phyloP scores from a whole-genome alignment of 2,329 filamentous ascomycete genomes.

The Colletotrichum agaves region DNA sequence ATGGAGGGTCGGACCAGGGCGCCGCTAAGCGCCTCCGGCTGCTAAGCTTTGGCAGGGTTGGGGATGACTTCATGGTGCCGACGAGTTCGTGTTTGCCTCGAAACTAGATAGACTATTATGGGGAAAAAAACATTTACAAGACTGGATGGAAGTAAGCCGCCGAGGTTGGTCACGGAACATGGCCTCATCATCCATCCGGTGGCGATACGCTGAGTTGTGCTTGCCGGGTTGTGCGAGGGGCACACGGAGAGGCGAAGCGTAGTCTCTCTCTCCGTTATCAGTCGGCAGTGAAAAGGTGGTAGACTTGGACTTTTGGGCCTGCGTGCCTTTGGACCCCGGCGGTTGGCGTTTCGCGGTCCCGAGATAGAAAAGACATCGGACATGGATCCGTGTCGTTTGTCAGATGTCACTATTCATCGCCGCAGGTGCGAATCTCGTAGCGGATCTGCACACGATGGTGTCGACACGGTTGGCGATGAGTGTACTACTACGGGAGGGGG shows the following conservation, averaged over 20 bases:
- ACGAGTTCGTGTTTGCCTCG: slow-evolving; percentile 1
- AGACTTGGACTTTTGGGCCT: not conserved
- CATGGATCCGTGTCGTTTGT: not conserved
- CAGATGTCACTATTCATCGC: slow-evolving; percentile 14
- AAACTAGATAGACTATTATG: not conserved
- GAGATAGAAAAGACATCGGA: not conserved
- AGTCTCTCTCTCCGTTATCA: too few species aligned
- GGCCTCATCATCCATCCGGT: not conserved
- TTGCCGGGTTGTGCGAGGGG: not conserved
- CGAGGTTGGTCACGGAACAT: not conserved
- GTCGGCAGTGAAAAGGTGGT: not conserved
- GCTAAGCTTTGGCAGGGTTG: slow-evolving; percentile 1
- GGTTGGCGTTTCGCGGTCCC: slow-evolving; percentile 2
- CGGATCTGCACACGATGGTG: slow-evolving; percentile 30
- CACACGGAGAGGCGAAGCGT: not conserved
- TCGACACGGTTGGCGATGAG: slow-evolving; percentile 33
- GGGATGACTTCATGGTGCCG: not conserved
- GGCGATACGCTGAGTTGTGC: not conserved
- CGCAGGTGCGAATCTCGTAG: slow-evolving; percentile 16
- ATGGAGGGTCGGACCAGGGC: slow-evolving; percentile 21
- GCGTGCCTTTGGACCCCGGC: not conserved
- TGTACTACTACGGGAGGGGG: too few species aligned
- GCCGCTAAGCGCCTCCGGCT: not conserved
- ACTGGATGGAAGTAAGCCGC: not conserved
- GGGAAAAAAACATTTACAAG: not conserved